Percentiles rank a stretch among this genome's conserved stretches.
phyloP scores from a whole-genome alignment of 1,284 basidiomycete species.

The Agroathelia rolfsii region DNA sequence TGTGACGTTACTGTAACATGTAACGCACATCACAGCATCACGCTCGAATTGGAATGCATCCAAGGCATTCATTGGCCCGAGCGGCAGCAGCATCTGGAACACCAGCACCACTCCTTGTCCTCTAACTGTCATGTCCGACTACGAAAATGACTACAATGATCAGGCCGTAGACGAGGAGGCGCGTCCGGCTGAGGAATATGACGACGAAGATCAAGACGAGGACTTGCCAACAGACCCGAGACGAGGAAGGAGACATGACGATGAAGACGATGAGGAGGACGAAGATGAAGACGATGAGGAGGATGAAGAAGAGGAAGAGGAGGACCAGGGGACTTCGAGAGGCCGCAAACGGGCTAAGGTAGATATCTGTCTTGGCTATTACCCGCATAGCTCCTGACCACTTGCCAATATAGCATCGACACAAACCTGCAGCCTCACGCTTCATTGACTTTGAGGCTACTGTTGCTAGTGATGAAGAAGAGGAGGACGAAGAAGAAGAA shows the following conservation, averaged over 20 bases:
- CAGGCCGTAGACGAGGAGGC: slow-evolving; percentile 26
- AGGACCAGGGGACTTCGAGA: slow-evolving; percentile 27
- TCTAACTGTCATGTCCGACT: slow-evolving; percentile 38
- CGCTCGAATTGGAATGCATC: too few species aligned
- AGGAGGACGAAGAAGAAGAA: slow-evolving; percentile 89
- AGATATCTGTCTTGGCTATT: slow-evolving; percentile 12
- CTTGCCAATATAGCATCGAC: slow-evolving; percentile 37
- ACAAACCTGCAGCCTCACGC: slow-evolving; percentile 58
- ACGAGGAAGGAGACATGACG: too few species aligned
- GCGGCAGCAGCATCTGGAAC: too few species aligned
- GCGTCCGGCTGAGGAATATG: too few species aligned
- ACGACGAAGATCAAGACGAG: too few species aligned
- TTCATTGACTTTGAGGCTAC: slow-evolving; percentile 96
- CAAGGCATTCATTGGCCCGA: too few species aligned
- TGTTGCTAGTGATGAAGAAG: slow-evolving; percentile 90
- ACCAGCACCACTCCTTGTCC: slow-evolving; percentile 8
- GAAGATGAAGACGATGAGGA: slow-evolving; percentile 32
- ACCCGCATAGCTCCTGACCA: slow-evolving; percentile 2
- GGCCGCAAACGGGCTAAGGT: slow-evolving; percentile 53
- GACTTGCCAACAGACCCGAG: too few species aligned
- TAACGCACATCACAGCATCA: too few species aligned
- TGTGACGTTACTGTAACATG: too few species aligned
- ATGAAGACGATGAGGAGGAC: too few species aligned
- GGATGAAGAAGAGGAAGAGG: slow-evolving; percentile 19
- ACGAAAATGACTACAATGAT: slow-evolving; percentile 36